phyloP scores from a whole-genome alignment of 768 basidiomycete genomes.

The Boletus tomentosulus region DNA sequence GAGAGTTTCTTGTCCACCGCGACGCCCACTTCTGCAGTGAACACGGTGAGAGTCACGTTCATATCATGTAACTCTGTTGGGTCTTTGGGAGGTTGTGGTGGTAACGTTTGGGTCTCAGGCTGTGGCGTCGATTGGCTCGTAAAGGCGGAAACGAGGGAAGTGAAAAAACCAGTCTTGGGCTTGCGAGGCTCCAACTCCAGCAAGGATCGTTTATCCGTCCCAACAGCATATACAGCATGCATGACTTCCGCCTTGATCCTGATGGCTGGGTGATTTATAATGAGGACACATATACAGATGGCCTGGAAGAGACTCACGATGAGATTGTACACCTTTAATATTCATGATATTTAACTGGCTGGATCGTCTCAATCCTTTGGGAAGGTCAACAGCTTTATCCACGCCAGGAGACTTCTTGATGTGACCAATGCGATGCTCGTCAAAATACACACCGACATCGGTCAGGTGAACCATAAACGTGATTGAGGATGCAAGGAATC shows the following conservation, averaged over 20 bases:
- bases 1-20: slow-evolving; percentile 61
- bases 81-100: slow-evolving; percentile 18
- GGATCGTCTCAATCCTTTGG: slow-evolving; percentile 49
- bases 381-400: slow-evolving; percentile 48
- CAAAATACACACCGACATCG: slow-evolving; percentile 77
- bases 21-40: slow-evolving; percentile 48
- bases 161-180: slow-evolving; percentile 44
- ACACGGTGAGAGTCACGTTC: slow-evolving; percentile 32
- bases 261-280: slow-evolving; percentile 44
- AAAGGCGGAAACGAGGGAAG: slow-evolving; percentile 30
- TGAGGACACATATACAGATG: not conserved
- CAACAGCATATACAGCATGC: slow-evolving; percentile 68
- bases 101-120: slow-evolving; percentile 3
- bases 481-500: slow-evolving; percentile 86
- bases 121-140: slow-evolving; percentile 16
- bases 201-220: slow-evolving; percentile 52
- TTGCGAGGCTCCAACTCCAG: slow-evolving; percentile 27
- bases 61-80: slow-evolving; percentile 19
- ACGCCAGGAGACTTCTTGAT: slow-evolving; percentile 60
- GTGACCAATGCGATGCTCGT: slow-evolving; percentile 66
- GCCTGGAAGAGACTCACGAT: slow-evolving; percentile 41
- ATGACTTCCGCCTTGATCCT: slow-evolving; percentile 81
- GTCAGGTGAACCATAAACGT: slow-evolving; percentile 86
- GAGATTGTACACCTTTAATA: slow-evolving; percentile 57
- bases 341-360: slow-evolving; percentile 66